Percentiles rank a stretch among this genome's conserved stretches.
Evolutionary conservation across 768 basidiomycete species (phyloP).

Genomic region (Boletus rufocinnamomeus): DNA sequence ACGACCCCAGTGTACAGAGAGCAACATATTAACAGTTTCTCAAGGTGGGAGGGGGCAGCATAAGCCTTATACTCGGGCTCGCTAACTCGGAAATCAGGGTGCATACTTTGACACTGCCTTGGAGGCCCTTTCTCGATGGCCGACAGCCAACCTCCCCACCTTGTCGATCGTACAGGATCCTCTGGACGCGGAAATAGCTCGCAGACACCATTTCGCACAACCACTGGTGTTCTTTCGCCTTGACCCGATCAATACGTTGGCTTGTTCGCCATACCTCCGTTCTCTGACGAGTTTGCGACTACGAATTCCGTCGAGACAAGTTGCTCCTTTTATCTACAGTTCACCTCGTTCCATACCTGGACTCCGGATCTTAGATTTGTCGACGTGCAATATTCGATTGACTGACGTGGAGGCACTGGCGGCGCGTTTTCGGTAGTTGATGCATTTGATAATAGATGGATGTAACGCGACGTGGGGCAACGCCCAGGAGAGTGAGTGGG

Average conservation of each 20-base stretch:
- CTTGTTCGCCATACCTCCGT: slow-evolving; percentile 43
- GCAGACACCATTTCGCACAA: slow-evolving; percentile 62
- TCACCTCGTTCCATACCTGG: slow-evolving; percentile 39
- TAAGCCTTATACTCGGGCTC: not conserved
- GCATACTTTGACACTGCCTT: slow-evolving; percentile 82
- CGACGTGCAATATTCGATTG: slow-evolving; percentile 61
- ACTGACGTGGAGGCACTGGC: slow-evolving; percentile 57
- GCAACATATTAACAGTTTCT: slow-evolving; percentile 85
- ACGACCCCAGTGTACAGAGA: slow-evolving; percentile 53
- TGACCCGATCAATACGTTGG: slow-evolving; percentile 52
- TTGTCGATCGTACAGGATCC: slow-evolving; percentile 73
- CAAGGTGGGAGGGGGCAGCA: slow-evolving; percentile 43
- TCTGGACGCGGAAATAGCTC: slow-evolving; percentile 43
- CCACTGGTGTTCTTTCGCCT: slow-evolving; percentile 85
- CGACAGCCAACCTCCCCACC: slow-evolving; percentile 40
- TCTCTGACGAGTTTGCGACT: slow-evolving; percentile 60
- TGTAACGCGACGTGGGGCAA: slow-evolving; percentile 59
- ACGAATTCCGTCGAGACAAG: slow-evolving; percentile 68
- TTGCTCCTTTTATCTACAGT: slow-evolving; percentile 44
- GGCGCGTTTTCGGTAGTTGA: slow-evolving; percentile 49
- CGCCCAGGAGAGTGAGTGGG: slow-evolving; percentile 55
- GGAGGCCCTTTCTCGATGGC: slow-evolving; percentile 64
- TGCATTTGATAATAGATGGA: slow-evolving; percentile 71
- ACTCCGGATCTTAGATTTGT: slow-evolving; percentile 71
- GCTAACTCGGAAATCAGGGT: slow-evolving; percentile 46